A percentile compares a stretch with the other conserved stretches of the same genome.
Evolutionary conservation across 768 basidiomycete genomes (phyloP).

Genomic region (Phylloporus sp.): DNA sequence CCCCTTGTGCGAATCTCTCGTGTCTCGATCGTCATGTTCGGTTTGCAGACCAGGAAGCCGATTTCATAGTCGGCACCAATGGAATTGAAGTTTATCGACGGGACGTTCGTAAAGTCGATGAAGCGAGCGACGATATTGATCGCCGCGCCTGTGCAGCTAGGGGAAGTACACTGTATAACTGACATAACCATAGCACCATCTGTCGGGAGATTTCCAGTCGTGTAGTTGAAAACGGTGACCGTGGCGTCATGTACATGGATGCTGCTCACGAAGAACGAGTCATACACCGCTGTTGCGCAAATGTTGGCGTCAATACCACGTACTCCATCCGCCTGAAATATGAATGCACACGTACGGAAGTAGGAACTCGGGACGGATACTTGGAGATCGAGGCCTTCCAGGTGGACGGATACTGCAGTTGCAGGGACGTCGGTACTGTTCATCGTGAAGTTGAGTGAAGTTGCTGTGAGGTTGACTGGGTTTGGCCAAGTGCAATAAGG

Average conservation of each 20-base stretch:
- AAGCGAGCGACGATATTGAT: conserved; percentile 11
- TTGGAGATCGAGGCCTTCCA: conserved; percentile 7
- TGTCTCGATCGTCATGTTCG: conserved; percentile 20
- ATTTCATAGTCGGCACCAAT: conserved; percentile 15
- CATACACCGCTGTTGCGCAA: conserved; percentile 3
- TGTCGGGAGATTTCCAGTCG: conserved; percentile 13
- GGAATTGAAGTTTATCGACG: conserved; percentile 9
- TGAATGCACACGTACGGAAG: conserved; percentile 8
- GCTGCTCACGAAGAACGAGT: conserved; percentile 6
- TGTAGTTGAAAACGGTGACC: conserved; percentile 10
- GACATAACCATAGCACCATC: conserved; percentile 16
- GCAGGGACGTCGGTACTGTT: conserved; percentile 5
- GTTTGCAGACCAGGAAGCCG: conserved; percentile 21
- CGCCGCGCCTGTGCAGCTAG: conserved; percentile 4
- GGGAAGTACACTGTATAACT: conserved; percentile 10
- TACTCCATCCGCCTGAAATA: background rate
- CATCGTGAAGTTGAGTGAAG: conserved; percentile 16
- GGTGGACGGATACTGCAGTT: conserved; percentile 3
- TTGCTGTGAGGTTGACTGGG: conserved; percentile 12
- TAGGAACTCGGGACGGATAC: conserved; percentile 13
- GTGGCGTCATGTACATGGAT: conserved; percentile 16
- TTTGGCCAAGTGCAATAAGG: conserved; percentile 21
- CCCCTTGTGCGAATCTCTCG: conserved; percentile 18
- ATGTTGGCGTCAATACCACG: background rate
- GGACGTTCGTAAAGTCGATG: conserved; percentile 11